These are phyloP conservation scores for Graphiopsis chlorocephala DNA, from an alignment of 2,329 filamentous ascomycete genomes.

Conservation along the genomic window DNA sequence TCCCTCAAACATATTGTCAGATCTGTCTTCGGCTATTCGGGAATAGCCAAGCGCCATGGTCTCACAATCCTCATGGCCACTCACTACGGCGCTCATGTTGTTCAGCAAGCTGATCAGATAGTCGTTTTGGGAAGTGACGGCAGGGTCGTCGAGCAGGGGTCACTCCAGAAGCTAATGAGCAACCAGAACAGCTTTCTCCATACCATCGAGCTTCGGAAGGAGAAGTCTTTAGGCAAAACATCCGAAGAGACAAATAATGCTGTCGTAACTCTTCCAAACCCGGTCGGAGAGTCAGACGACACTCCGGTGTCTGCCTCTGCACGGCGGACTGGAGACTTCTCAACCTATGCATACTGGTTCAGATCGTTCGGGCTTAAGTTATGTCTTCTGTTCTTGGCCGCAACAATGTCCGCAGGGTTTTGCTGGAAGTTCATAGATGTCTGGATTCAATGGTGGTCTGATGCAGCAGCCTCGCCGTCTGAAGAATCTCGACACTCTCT, in stretches of 20 bases:
- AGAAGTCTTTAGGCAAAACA: neutral
- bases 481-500: neutral
- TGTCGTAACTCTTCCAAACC: neutral
- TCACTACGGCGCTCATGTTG: slow-evolving; percentile 28
- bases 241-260: neutral
- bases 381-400: neutral
- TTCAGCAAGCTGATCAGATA: neutral
- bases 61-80: slow-evolving; percentile 41
- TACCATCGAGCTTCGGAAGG: neutral
- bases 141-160: neutral
- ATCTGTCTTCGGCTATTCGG: slow-evolving; percentile 44
- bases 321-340: neutral
- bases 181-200: neutral
- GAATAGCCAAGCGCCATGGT: slow-evolving; percentile 42
- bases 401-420: neutral
- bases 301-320: neutral
- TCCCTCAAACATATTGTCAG: slow-evolving; percentile 51
- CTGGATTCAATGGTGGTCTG: neutral
- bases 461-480: neutral
- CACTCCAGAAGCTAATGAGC: neutral
- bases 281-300: neutral
- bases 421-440: neutral
- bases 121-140: neutral
- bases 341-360: neutral
- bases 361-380: neutral